A percentile compares a stretch with the other conserved stretches of the same genome.
Conservation (phyloP, 1,139 yeast genomes). For the Yamadazyma pseudoaaseri region DNA sequence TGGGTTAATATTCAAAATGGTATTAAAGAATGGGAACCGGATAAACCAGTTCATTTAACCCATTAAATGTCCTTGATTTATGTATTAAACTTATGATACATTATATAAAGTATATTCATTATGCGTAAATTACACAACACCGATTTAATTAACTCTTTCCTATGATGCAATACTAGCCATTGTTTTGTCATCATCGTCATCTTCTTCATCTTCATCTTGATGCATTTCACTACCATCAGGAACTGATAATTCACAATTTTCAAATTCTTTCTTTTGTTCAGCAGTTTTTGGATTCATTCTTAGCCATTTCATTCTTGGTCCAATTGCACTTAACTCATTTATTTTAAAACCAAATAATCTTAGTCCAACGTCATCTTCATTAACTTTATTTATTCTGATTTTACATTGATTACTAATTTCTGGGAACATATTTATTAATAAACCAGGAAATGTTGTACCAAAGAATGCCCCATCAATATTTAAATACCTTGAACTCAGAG, state of each 20-base stretch:
- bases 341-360: conserved; percentile 87
- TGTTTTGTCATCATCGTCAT: conserved; percentile 39
- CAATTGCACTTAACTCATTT: conserved; percentile 71
- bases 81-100: conserved; percentile 4
- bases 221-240: conserved; percentile 41
- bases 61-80: conserved; percentile 32
- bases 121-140: conserved; percentile 1
- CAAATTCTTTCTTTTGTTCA: conserved; percentile 58
- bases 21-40: conserved; percentile 76
- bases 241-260: conserved; percentile 59
- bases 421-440: conserved; percentile 85
- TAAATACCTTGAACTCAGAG: conserved; percentile 78
- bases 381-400: conserved; percentile 51
- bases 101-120: conserved; percentile 1
- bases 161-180: conserved; percentile 42
- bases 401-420: conserved; percentile 61
- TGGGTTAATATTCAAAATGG: conserved; percentile 80
- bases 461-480: conserved; percentile 95
- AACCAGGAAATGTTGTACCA: conserved; percentile 94
- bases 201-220: conserved; percentile 25
- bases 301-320: conserved; percentile 95
- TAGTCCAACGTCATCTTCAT: conserved; percentile 58
- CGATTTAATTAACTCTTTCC: too few species aligned
- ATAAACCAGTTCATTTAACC: conserved; percentile 61
- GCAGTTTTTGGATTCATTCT: conserved; percentile 67